Conservation (phyloP, 2,329 filamentous ascomycete species). For the Aspergillus sergii region DNA sequence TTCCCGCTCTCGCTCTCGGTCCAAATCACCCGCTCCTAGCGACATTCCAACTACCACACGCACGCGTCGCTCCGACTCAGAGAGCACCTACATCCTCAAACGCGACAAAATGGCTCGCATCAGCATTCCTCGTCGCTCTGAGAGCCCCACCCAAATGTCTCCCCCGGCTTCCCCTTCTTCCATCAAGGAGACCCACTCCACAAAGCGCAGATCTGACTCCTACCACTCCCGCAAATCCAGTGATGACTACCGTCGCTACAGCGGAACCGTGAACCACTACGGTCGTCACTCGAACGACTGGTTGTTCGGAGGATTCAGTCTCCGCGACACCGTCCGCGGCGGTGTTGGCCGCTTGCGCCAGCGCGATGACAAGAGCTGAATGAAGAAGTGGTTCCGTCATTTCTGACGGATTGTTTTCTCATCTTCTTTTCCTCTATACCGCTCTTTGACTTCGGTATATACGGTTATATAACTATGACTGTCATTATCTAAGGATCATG, state of each 20-base stretch:
- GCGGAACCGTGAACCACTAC: constrained; percentile 46
- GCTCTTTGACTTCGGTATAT: background rate
- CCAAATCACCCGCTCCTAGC: constrained; percentile 15
- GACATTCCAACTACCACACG: constrained; percentile 9
- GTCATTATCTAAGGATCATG: background rate
- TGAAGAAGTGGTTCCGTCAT: background rate
- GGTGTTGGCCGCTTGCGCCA: constrained; percentile 40
- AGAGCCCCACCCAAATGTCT: constrained; percentile 16
- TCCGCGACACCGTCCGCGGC: constrained; percentile 49
- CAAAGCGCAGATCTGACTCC: constrained; percentile 18
- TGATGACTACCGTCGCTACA: constrained; percentile 42
- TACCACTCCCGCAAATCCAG: constrained; percentile 31
- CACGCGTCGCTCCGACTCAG: constrained; percentile 5
- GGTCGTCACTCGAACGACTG: constrained; percentile 56
- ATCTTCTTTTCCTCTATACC: too few relatives aligned
- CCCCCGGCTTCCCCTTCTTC: background rate
- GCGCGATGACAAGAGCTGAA: constrained; percentile 31
- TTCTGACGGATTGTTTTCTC: background rate
- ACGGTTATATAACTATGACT: background rate
- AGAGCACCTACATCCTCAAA: constrained; percentile 14
- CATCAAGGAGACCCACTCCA: constrained; percentile 14
- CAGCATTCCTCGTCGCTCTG: constrained; percentile 18
- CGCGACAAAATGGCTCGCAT: background rate
- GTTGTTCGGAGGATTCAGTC: constrained; percentile 53
- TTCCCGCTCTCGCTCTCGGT: constrained; percentile 4